Percentiles rank a stretch among this genome's conserved stretches.
These are phyloP conservation scores for Zanthoxylum bungeanum DNA, from an alignment of 345 rosid genomes.

Conservation along the genomic window DNA sequence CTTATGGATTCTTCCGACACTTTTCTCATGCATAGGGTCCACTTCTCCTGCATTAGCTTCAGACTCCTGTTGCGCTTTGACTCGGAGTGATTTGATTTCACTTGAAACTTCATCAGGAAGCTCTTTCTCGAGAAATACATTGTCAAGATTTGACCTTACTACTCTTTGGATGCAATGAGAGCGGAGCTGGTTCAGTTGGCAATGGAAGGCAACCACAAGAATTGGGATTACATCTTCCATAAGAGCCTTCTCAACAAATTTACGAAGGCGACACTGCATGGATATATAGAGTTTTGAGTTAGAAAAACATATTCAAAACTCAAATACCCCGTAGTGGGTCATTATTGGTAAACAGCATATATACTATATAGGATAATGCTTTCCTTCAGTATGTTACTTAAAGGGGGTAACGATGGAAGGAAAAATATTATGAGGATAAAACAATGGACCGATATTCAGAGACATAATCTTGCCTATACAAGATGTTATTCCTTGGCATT, in stretches of 20 bases:
- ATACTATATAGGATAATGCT: neutral
- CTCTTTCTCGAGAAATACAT: conserved; percentile 28
- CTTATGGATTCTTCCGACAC: conserved; percentile 34
- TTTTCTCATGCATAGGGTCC: conserved; percentile 20
- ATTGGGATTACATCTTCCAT: conserved; percentile 41
- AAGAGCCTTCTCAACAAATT: conserved; percentile 30
- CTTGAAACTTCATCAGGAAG: conserved; percentile 25
- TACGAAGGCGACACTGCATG: conserved; percentile 37
- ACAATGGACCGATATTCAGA: neutral
- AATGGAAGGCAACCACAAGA: conserved; percentile 31
- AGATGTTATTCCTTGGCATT: neutral
- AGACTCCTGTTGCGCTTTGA: neutral
- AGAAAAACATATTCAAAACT: neutral
- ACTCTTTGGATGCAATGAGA: conserved; percentile 27
- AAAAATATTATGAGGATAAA: neutral
- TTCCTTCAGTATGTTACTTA: neutral
- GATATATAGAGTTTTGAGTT: conserved; percentile 3
- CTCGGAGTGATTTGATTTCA: conserved; percentile 21
- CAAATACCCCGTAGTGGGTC: neutral
- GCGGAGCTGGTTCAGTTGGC: conserved; percentile 26
- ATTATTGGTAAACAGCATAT: neutral
- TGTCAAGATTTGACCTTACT: conserved; percentile 30
- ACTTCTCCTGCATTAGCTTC: neutral
- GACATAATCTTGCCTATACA: neutral
- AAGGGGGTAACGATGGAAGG: neutral